Percentiles rank a stretch among this genome's conserved stretches.
phyloP scores from a whole-genome alignment of 352 stramenopile species.

The Globisporangium spinosum region DNA sequence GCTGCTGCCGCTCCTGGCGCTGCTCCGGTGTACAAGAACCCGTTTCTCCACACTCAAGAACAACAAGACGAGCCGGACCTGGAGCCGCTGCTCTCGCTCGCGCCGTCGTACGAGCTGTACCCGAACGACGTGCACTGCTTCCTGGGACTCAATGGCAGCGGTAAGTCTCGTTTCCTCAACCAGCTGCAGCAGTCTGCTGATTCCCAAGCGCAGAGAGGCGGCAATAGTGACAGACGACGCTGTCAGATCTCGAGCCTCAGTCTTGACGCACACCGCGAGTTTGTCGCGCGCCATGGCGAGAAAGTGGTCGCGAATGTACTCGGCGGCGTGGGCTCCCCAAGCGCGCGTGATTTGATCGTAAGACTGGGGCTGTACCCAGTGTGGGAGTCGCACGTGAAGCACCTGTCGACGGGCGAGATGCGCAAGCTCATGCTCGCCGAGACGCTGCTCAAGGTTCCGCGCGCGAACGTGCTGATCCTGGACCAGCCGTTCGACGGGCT shows the following conservation, averaged over 20 bases:
- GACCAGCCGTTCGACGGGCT: slow-evolving; percentile 93
- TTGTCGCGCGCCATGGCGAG: slow-evolving; percentile 59
- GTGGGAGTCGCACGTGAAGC: slow-evolving; percentile 73
- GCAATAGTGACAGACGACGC: neutral
- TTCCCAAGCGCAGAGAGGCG: neutral
- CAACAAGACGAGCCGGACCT: neutral
- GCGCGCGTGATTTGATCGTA: slow-evolving; percentile 87
- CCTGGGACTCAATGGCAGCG: slow-evolving; percentile 64
- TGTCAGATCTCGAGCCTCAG: slow-evolving; percentile 48
- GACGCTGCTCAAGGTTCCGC: slow-evolving; percentile 72
- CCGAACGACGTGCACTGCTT: slow-evolving; percentile 67
- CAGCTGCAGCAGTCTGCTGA: slow-evolving; percentile 29
- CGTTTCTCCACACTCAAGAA: slow-evolving; percentile 5
- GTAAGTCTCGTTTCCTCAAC: slow-evolving; percentile 56
- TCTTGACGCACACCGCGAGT: slow-evolving; percentile 85
- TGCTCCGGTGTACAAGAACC: slow-evolving; percentile 10
- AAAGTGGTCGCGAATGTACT: slow-evolving; percentile 64
- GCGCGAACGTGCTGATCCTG: slow-evolving; percentile 77
- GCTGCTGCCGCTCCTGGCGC: neutral
- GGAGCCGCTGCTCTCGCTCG: slow-evolving; percentile 32
- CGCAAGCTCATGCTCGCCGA: slow-evolving; percentile 88
- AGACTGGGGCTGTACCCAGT: slow-evolving; percentile 90
- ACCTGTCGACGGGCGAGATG: slow-evolving; percentile 92
- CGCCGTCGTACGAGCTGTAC: slow-evolving; percentile 38
- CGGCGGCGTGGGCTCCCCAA: slow-evolving; percentile 56